These are phyloP conservation scores for Prunus mongolica DNA, from an alignment of 306 rosid genomes.

Conservation along the genomic window DNA sequence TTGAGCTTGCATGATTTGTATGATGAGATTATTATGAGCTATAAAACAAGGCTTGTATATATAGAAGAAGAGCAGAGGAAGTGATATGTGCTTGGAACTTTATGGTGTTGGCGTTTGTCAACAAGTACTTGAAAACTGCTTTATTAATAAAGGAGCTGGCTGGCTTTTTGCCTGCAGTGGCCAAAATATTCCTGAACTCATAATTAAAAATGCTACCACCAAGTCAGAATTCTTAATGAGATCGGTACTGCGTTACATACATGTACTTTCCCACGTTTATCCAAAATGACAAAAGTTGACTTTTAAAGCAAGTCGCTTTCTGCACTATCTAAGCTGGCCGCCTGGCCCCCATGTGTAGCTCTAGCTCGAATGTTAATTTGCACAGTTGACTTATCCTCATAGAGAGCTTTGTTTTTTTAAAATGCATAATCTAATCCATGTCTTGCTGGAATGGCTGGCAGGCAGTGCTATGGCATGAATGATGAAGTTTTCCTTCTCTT, in stretches of 20 bases:
- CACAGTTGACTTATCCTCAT: not conserved
- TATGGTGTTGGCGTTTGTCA: conserved; percentile 5
- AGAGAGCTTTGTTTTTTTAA: not conserved
- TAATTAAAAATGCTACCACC: not conserved
- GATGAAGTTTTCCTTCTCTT: no score
- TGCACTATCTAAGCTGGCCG: conserved; percentile 4
- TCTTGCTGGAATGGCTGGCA: not conserved
- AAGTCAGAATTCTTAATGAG: not conserved
- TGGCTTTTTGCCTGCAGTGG: not conserved
- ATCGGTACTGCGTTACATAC: not conserved
- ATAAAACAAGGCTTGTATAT: not conserved
- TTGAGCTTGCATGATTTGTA: conserved; percentile 35
- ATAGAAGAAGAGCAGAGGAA: not conserved
- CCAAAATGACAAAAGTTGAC: conserved; percentile 36
- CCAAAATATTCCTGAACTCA: not conserved
- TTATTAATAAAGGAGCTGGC: conserved; percentile 18
- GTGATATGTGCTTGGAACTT: not conserved
- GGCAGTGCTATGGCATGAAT: no score
- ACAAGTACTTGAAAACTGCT: not conserved
- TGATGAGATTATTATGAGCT: not conserved
- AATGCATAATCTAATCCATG: not conserved
- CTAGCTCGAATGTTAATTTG: not conserved
- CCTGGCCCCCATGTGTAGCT: not conserved
- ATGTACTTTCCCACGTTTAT: not conserved
- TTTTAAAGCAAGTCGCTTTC: conserved; percentile 24